These are phyloP conservation scores for Lagenidium sp. DNA, from an alignment of 352 stramenopile genomes.

Conservation along the genomic window DNA sequence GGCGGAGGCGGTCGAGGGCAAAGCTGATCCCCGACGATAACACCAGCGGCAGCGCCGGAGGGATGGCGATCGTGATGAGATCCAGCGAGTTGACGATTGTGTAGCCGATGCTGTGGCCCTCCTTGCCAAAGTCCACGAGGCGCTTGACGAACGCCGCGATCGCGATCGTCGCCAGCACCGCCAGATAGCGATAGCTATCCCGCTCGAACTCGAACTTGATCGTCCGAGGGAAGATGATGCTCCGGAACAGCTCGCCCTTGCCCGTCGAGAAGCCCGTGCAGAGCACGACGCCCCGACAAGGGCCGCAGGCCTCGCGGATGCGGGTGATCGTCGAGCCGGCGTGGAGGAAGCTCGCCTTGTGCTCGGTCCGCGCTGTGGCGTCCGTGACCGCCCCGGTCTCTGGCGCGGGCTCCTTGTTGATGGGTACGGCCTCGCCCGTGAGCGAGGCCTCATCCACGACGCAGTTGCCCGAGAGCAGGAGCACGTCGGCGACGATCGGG, in stretches of 20 bases:
- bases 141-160: conserved; percentile 24
- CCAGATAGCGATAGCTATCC: conserved; percentile 38
- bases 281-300: conserved; percentile 27
- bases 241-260: conserved; percentile 33
- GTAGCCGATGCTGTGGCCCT: background rate
- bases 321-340: conserved; percentile 12
- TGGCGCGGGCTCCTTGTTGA: conserved; percentile 19
- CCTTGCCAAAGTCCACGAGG: conserved; percentile 2
- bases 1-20: conserved; percentile 32
- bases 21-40: conserved; percentile 38
- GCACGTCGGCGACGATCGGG: conserved; percentile 17
- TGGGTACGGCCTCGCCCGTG: conserved; percentile 21
- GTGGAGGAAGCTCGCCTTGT: conserved; percentile 19
- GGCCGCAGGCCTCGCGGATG: conserved; percentile 1
- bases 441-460: conserved; percentile 24
- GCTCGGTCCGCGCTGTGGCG: conserved; percentile 3
- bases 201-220: conserved; percentile 29
- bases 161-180: conserved; percentile 18
- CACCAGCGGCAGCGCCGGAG: conserved; percentile 35
- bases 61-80: conserved; percentile 42
- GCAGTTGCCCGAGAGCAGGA: conserved; percentile 20
- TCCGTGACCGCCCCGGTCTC: conserved; percentile 11
- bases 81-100: conserved; percentile 14
- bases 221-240: conserved; percentile 25
- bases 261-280: conserved; percentile 35